Percentiles rank a stretch among this genome's conserved stretches.
Conservation (phyloP, 225 moss, liverwort and hornwort species). For the Pleurozium schreberi region DNA sequence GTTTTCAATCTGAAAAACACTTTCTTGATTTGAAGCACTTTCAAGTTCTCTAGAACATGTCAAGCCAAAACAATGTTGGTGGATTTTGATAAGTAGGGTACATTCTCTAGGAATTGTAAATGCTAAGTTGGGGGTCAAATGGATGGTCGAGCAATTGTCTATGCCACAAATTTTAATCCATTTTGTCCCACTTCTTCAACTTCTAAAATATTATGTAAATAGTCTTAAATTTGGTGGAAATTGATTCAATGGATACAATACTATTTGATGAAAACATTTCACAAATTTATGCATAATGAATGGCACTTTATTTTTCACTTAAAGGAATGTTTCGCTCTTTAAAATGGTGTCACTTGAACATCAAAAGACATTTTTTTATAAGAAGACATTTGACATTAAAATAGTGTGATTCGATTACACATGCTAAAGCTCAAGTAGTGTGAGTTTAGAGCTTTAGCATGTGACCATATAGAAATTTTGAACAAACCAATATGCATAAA, state of each 20-base stretch:
- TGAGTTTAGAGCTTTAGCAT: too few species aligned
- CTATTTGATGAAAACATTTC: background rate
- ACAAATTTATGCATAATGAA: background rate
- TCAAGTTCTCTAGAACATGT: fast-evolving
- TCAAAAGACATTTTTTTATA: background rate
- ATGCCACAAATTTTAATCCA: background rate
- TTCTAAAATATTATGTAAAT: background rate
- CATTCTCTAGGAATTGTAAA: fast-evolving
- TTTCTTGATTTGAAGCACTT: background rate
- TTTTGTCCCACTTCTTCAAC: background rate
- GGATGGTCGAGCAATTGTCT: background rate
- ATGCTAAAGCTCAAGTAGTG: too few species aligned
- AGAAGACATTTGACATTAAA: background rate
- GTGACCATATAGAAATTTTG: background rate
- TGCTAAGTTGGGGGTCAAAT: background rate
- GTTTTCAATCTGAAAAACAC: background rate
- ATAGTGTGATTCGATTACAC: background rate
- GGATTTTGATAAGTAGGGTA: background rate
- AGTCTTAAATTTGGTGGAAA: background rate
- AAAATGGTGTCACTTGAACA: background rate
- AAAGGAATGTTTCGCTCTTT: background rate
- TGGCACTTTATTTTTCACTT: background rate
- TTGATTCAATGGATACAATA: fast-evolving
- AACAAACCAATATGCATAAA: background rate
- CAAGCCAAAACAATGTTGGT: background rate